Conservation (phyloP, 2,329 filamentous ascomycete species). For the Hymenoscyphus fructigenus region DNA sequence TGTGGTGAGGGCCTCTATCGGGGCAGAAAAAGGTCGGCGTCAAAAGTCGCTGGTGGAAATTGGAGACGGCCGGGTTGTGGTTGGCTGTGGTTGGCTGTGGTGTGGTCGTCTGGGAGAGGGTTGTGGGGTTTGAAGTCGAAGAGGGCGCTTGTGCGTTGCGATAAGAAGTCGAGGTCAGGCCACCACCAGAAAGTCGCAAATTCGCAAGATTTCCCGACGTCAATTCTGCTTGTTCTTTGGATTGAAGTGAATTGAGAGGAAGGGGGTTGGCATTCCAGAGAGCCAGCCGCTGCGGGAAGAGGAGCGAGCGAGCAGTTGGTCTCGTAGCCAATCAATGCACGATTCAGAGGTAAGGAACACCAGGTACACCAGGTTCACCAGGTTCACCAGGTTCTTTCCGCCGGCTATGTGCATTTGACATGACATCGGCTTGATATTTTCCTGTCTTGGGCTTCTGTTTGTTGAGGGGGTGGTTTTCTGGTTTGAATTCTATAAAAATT, state of each 20-base stretch:
- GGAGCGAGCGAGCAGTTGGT: not conserved
- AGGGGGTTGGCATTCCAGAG: constrained; percentile 10
- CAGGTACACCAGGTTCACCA: not conserved
- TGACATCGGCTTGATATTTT: not conserved
- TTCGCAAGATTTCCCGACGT: not conserved
- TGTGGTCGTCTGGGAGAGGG: not conserved
- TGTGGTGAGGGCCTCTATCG: constrained; percentile 17
- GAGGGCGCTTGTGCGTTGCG: constrained; percentile 3
- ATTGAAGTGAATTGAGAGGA: not conserved
- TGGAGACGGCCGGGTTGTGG: not conserved
- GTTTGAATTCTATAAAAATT: not conserved
- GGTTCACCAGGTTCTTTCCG: not conserved
- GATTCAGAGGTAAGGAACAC: not conserved
- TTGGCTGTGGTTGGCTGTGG: constrained; percentile 4
- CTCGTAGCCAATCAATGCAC: constrained; percentile 1
- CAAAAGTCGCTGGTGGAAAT: constrained; percentile 14
- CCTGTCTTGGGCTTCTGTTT: not conserved
- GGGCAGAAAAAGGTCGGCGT: constrained; percentile 19
- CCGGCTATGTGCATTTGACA: not conserved
- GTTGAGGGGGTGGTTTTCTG: not conserved
- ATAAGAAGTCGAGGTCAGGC: not conserved
- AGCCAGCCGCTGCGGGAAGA: not conserved
- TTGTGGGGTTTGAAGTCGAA: not conserved
- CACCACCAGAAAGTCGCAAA: not conserved
- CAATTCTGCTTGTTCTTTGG: not conserved